Evolutionary conservation across 305 asterid species (phyloP).

Genomic region (Plantago lanceolata): DNA sequence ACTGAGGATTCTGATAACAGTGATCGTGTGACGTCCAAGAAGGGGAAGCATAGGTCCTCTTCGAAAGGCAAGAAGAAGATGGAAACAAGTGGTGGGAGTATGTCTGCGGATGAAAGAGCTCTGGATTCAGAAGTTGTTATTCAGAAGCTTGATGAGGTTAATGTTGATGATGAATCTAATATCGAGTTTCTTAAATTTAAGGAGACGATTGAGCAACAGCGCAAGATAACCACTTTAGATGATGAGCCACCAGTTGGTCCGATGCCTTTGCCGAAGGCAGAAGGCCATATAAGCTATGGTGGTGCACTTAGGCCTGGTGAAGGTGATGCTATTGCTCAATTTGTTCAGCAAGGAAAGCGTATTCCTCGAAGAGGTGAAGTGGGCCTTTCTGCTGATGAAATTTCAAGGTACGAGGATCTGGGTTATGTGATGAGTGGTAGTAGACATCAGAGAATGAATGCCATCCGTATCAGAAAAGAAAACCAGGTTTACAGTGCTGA

Average conservation of each 20-base stretch:
- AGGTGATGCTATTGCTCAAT: slow-evolving; percentile 99
- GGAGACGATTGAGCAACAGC: slow-evolving; percentile 53
- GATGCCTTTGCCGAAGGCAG: slow-evolving; percentile 92
- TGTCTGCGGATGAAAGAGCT: slow-evolving; percentile 25
- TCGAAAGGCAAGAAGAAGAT: slow-evolving; percentile 38
- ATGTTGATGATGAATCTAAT: slow-evolving; percentile 32
- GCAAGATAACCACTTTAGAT: slow-evolving; percentile 52
- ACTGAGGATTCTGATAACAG: slow-evolving; percentile 49
- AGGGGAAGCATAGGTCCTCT: slow-evolving; percentile 23
- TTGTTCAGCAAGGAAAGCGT: slow-evolving; percentile 99
- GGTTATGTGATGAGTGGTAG: slow-evolving; percentile 99
- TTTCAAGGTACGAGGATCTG: slow-evolving; percentile 73
- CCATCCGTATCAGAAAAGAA: slow-evolving; percentile 96
- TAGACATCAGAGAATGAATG: slow-evolving; percentile 99
- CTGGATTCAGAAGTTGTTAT: slow-evolving; percentile 35
- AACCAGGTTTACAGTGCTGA: slow-evolving; percentile 98
- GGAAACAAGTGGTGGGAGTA: slow-evolving; percentile 34
- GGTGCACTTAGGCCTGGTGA: slow-evolving; percentile 99
- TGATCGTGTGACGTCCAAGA: slow-evolving; percentile 36
- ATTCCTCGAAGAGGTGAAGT: slow-evolving; percentile 99
- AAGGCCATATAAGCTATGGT: slow-evolving; percentile 96
- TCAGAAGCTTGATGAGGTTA: slow-evolving; percentile 38
- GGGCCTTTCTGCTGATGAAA: slow-evolving; percentile 97
- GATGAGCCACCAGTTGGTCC: slow-evolving; percentile 78
- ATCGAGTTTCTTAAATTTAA: slow-evolving; percentile 54